Base-by-base conservation (phyloP, 345 rosid genomes). In the Melastoma malabathricum region DNA sequence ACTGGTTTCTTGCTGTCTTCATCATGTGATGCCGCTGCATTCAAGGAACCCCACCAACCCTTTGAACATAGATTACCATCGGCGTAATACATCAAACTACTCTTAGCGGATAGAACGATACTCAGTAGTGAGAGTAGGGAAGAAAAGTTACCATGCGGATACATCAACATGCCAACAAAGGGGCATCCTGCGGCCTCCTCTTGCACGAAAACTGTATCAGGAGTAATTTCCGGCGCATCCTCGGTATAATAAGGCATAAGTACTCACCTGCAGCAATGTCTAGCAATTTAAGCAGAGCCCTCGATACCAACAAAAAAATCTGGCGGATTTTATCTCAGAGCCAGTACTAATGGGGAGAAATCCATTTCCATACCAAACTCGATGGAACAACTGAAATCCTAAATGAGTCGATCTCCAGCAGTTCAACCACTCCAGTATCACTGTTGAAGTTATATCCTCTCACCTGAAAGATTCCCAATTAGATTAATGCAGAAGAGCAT, bases 371-470 rank as follows among this genome's bases (percentile, higher is more conserved):
- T 57, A 89, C 97, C 97, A 86, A 72, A 72, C 82, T 86, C 29
- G 98, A 89, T 9, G 94, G 96, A 60, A 89, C 81, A 55, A 89
- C 65, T 20, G 97, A 74, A 43, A 89, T 71, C 56, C 97, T 94
- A 47, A 89, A 89, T 10, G 94, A 76, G 70, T 89, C 98, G 14
- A 89, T 79, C 72, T 83, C 94, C 15, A 89, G 90, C 27, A 78
- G 80, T 51, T 83, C 83, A 50, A 86, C 75, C 18, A 70, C 64
- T 57, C 96, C 97, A 3, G 97, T 79, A 70, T 73, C 73, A 49
- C 81, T 67, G 63, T 89, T 77, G 75, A 86, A 83, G 12, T 84
- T 64, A 72, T 79, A 89, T 50, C 96, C 94, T 53, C 90, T 80
- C 62, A 86, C 96, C 97, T 86, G 58, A 43, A 18, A 59, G 52